Conservation (phyloP, 2,329 filamentous ascomycete genomes). For the Trichophyton benhamiae region DNA sequence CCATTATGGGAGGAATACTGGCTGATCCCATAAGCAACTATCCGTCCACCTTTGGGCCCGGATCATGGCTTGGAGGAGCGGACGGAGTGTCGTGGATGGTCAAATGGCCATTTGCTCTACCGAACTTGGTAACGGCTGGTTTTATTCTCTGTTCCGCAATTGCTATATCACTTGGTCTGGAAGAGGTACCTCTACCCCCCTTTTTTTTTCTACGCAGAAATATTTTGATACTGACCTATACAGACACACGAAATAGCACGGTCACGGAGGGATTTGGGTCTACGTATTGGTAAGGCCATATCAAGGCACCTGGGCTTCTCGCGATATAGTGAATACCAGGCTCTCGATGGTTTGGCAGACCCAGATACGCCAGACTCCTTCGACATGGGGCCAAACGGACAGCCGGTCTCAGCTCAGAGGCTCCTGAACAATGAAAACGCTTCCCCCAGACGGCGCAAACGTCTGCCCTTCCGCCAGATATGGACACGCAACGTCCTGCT, state of each 20-base stretch:
- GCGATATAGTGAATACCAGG: slow-evolving; percentile 23
- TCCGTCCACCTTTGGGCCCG: slow-evolving; percentile 50
- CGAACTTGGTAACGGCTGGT: slow-evolving; percentile 53
- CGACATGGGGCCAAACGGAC: slow-evolving; percentile 22
- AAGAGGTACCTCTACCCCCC: slow-evolving; percentile 40
- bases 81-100: slow-evolving; percentile 52
- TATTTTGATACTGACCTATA: neutral
- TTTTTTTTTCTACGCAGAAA: neutral
- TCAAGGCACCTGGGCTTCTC: slow-evolving; percentile 19
- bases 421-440: neutral
- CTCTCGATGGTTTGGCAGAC: slow-evolving; percentile 18
- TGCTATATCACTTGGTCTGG: slow-evolving; percentile 50
- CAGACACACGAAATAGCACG: slow-evolving; percentile 29
- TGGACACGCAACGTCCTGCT: slow-evolving; percentile 44
- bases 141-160: slow-evolving; percentile 46
- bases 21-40: slow-evolving; percentile 54
- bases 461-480: slow-evolving; percentile 38
- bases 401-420: slow-evolving; percentile 6
- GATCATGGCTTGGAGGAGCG: slow-evolving; percentile 44
- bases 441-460: slow-evolving; percentile 27
- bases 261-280: slow-evolving; percentile 31
- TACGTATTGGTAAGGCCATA: slow-evolving; percentile 27
- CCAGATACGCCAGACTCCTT: slow-evolving; percentile 21
- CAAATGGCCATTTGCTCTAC: slow-evolving; percentile 55
- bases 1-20: slow-evolving; percentile 51